A percentile compares a stretch with the other conserved stretches of the same genome.
Conservation (phyloP, 352 stramenopile species). For the Pythium aphanidermatum region DNA sequence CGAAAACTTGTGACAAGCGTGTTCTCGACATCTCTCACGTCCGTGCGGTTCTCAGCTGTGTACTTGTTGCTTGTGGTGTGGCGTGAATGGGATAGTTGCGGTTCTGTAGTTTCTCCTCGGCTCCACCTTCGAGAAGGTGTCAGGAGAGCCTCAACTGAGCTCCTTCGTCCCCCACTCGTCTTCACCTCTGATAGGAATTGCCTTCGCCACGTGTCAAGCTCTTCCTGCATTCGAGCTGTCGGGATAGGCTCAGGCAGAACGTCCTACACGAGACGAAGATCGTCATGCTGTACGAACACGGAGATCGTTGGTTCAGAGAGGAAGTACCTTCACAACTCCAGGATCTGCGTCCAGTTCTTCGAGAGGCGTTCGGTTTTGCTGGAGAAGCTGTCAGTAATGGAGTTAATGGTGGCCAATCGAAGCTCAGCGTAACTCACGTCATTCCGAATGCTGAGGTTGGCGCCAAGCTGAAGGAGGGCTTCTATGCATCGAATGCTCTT, state of each 20-base stretch:
- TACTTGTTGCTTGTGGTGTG: slow-evolving; percentile 4
- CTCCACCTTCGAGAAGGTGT: slow-evolving; percentile 3
- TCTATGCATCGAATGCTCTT: slow-evolving; percentile 54
- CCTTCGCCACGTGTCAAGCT: slow-evolving; percentile 17
- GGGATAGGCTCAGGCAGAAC: slow-evolving; percentile 15
- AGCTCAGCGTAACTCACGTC: slow-evolving; percentile 25
- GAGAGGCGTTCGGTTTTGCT: slow-evolving; percentile 66
- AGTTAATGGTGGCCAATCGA: neutral
- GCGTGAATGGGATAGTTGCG: neutral
- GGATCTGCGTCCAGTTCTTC: slow-evolving; percentile 44
- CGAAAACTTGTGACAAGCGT: slow-evolving; percentile 22
- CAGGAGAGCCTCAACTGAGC: slow-evolving; percentile 7
- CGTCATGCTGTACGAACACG: neutral
- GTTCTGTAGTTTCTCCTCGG: neutral
- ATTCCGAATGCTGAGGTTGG: slow-evolving; percentile 51
- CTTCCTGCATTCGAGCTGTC: slow-evolving; percentile 19
- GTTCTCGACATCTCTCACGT: slow-evolving; percentile 14
- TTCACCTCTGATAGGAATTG: slow-evolving; percentile 19
- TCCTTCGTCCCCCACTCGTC: neutral
- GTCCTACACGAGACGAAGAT: slow-evolving; percentile 9
- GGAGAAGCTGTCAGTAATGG: neutral
- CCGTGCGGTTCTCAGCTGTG: neutral
- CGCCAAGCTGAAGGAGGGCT: slow-evolving; percentile 52
- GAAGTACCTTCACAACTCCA: slow-evolving; percentile 24
- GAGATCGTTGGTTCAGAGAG: neutral